These are phyloP conservation scores for Amniculicola lignicola DNA, from an alignment of 495 filamentous ascomycete genomes.

Conservation along the genomic window DNA sequence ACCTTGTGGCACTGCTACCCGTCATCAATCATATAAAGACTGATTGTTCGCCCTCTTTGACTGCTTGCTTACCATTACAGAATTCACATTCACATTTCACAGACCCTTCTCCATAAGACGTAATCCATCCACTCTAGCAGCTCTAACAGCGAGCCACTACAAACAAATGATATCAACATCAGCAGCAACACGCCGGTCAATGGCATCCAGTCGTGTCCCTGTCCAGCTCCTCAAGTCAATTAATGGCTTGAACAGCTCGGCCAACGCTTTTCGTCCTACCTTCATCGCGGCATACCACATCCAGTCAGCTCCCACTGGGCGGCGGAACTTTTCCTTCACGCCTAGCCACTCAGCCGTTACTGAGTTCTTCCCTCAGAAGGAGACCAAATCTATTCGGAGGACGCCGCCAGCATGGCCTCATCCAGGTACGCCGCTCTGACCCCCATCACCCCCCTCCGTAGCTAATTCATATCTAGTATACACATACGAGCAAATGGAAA, in stretches of 20 bases:
- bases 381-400: constrained; percentile 36
- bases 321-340: constrained; percentile 35
- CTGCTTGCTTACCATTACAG: not conserved
- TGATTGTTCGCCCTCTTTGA: constrained; percentile 3
- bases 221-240: constrained; percentile 35
- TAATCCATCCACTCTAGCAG: too few species aligned
- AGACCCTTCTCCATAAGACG: too few species aligned
- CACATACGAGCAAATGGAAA: constrained; percentile 60
- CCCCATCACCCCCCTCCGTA: constrained; percentile 43
- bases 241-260: constrained; percentile 25
- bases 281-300: constrained; percentile 30
- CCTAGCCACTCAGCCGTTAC: constrained; percentile 27
- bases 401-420: constrained; percentile 65
- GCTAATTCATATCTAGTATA: constrained; percentile 46
- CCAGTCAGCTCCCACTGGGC: constrained; percentile 9
- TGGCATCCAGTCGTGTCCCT: constrained; percentile 35
- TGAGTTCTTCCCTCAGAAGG: constrained; percentile 44
- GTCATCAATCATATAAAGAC: constrained; percentile 11
- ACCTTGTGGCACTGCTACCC: not conserved
- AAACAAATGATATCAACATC: constrained; percentile 23
- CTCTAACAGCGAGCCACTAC: not conserved
- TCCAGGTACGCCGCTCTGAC: constrained; percentile 43
- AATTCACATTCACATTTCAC: too few species aligned
- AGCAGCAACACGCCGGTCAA: constrained; percentile 18
- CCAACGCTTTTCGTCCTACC: constrained; percentile 23